Conservation (phyloP, 768 basidiomycete species). For the Pleurotus sapidus region DNA sequence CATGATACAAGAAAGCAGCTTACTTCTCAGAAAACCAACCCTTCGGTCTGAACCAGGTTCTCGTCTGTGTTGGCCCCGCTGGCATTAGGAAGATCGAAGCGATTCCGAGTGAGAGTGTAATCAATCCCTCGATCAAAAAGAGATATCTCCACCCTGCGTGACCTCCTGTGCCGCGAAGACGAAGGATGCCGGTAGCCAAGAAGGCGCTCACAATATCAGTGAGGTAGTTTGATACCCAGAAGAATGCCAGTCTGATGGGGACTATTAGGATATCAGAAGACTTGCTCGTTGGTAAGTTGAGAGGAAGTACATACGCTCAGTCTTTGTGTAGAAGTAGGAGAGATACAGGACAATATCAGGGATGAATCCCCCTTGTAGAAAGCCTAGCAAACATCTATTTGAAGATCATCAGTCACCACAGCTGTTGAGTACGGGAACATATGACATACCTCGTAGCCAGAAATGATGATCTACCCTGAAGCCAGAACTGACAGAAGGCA, state of each 20-base stretch:
- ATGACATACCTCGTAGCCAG: conserved; percentile 42
- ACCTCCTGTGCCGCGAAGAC: conserved; percentile 49
- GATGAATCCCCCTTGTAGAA: conserved; percentile 65
- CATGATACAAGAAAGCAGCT: conserved; percentile 7
- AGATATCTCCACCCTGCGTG: conserved; percentile 58
- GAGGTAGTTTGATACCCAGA: conserved; percentile 63
- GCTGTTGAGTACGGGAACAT: no score
- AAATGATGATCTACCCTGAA: conserved; percentile 50
- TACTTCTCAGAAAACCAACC: conserved; percentile 66
- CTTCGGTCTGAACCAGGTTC: conserved; percentile 53
- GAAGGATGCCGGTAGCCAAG: conserved; percentile 60
- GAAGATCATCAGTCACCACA: background rate
- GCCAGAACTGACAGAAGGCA: conserved; percentile 58
- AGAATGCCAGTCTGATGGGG: conserved; percentile 64
- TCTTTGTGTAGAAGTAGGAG: conserved; percentile 62
- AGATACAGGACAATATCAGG: conserved; percentile 65
- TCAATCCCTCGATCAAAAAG: conserved; percentile 51
- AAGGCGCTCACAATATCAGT: conserved; percentile 58
- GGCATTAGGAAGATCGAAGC: conserved; percentile 58
- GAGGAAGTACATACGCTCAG: conserved; percentile 38
- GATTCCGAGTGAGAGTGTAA: conserved; percentile 50
- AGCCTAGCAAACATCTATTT: conserved; percentile 48
- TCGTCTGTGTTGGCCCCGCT: conserved; percentile 62
- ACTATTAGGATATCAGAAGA: conserved; percentile 27
- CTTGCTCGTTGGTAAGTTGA: background rate